These are phyloP conservation scores for Chloropicon primus DNA, from an alignment of 139 green algal genomes.

Conservation along the genomic window DNA sequence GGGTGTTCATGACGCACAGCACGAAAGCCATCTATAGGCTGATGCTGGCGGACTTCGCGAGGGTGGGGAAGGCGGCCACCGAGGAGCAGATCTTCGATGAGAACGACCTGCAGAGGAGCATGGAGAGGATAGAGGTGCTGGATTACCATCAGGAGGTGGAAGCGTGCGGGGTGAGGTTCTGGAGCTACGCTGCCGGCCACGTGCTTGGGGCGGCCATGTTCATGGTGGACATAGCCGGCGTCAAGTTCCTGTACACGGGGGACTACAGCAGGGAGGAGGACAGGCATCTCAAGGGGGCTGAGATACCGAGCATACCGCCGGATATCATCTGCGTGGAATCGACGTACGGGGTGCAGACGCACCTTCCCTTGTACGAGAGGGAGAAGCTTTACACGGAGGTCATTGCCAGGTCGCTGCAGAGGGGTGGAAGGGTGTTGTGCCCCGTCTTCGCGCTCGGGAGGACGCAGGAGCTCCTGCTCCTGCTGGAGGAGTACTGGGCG, in stretches of 20 bases:
- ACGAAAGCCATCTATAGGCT: slow-evolving; percentile 92
- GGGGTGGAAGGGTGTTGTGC: slow-evolving; percentile 77
- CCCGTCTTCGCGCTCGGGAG: slow-evolving; percentile 89
- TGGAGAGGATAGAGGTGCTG: slow-evolving; percentile 38
- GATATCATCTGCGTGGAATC: slow-evolving; percentile 77
- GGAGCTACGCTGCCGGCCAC: slow-evolving; percentile 79
- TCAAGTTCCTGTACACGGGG: slow-evolving; percentile 85
- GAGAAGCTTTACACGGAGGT: slow-evolving; percentile 13
- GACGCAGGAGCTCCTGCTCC: slow-evolving; percentile 90
- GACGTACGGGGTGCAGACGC: slow-evolving; percentile 77
- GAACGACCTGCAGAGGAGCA: slow-evolving; percentile 52
- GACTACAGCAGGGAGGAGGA: slow-evolving; percentile 58
- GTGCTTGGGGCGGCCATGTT: slow-evolving; percentile 99
- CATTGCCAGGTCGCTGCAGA: slow-evolving; percentile 45
- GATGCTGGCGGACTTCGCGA: slow-evolving; percentile 38
- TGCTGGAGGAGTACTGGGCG: slow-evolving; percentile 93
- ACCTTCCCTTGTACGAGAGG: not conserved
- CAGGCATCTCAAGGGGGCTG: slow-evolving; percentile 59
- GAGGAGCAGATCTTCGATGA: slow-evolving; percentile 69
- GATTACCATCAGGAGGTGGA: slow-evolving; percentile 81
- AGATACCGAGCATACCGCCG: slow-evolving; percentile 65
- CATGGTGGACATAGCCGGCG: slow-evolving; percentile 83
- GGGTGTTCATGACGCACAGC: slow-evolving; percentile 96
- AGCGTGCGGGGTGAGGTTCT: slow-evolving; percentile 45
- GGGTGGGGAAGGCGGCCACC: not conserved